Evolutionary conservation across 225 moss, liverwort and hornwort species (phyloP).

Genomic region (Bryoerythrophyllum caledonicum): DNA sequence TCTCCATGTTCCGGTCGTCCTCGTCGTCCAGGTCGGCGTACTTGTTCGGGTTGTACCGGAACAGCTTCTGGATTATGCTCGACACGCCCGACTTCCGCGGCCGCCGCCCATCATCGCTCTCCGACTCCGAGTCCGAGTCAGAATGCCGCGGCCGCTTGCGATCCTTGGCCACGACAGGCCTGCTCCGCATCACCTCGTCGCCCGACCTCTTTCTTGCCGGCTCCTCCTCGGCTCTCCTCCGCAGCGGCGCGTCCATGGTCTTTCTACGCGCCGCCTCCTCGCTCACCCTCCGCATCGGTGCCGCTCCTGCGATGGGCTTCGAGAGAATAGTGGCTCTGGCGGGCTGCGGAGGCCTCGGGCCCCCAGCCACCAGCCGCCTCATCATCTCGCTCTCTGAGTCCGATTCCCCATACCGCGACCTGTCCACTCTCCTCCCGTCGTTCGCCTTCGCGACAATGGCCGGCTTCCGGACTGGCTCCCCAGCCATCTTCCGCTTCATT

Average conservation of each 20-base stretch:
- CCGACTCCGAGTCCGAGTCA: slow-evolving; percentile 43
- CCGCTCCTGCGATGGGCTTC: slow-evolving; percentile 21
- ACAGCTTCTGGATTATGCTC: slow-evolving; percentile 79
- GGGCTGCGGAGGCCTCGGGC: slow-evolving; percentile 24
- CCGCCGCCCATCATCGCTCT: slow-evolving; percentile 38
- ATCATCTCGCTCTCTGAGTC: slow-evolving; percentile 39
- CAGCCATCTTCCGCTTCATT: slow-evolving; percentile 46
- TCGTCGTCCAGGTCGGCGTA: slow-evolving; percentile 83
- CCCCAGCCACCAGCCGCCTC: slow-evolving; percentile 49
- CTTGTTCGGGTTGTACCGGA: slow-evolving; percentile 81
- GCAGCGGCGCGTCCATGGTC: slow-evolving; percentile 13
- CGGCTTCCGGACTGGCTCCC: slow-evolving; percentile 40
- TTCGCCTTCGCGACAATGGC: slow-evolving; percentile 39
- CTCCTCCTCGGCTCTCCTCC: slow-evolving; percentile 34
- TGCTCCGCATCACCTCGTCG: slow-evolving; percentile 28
- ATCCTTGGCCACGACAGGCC: slow-evolving; percentile 31
- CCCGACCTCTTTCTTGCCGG: slow-evolving; percentile 25
- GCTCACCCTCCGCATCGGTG: slow-evolving; percentile 25
- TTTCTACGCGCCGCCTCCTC: slow-evolving; percentile 35
- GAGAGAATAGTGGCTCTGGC: too few relatives aligned
- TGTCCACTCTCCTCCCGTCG: slow-evolving; percentile 52
- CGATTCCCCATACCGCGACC: slow-evolving; percentile 35
- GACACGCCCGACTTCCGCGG: slow-evolving; percentile 51
- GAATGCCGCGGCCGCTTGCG: slow-evolving; percentile 37
- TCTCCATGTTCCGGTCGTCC: slow-evolving; percentile 90